Conservation (phyloP, 305 asterid genomes). For the Fraxinus angustifolia region DNA sequence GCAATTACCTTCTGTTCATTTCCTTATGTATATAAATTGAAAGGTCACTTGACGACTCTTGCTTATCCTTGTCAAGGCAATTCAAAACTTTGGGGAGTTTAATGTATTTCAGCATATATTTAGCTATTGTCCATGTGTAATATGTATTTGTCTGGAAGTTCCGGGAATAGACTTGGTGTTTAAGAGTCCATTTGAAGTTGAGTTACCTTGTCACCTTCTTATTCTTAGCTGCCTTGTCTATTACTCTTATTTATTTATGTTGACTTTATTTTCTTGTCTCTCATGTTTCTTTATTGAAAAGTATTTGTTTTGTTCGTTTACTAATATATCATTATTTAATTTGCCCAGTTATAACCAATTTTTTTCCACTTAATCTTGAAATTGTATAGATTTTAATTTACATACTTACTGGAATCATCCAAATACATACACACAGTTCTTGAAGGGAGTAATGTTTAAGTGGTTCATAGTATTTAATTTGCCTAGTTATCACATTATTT, state of each 20-base stretch:
- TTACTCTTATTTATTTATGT: not conserved
- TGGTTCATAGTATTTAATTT: not conserved
- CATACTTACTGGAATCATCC: too few relatives aligned
- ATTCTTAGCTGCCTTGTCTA: not conserved
- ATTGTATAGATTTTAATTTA: not conserved
- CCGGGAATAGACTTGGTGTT: not conserved
- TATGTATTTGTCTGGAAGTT: slow-evolving; percentile 10
- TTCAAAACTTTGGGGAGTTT: slow-evolving; percentile 20
- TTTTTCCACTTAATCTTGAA: not conserved
- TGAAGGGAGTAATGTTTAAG: not conserved
- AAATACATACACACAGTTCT: too few relatives aligned
- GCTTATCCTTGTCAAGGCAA: not conserved
- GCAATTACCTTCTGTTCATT: not conserved
- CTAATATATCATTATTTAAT: not conserved
- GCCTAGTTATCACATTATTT: not conserved
- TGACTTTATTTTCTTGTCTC: not conserved
- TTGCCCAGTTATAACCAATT: not conserved
- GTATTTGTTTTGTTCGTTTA: not conserved
- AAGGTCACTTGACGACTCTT: not conserved
- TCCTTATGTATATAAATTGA: not conserved
- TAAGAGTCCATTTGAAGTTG: not conserved
- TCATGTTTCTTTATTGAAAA: too few relatives aligned
- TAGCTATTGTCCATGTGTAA: slow-evolving; percentile 8
- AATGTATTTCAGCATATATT: not conserved
- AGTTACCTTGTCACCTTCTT: slow-evolving; percentile 10